Percentiles rank a stretch among this genome's conserved stretches.
Evolutionary conservation across 164 flowering plant species (phyloP).

Genomic region (Platanus orientalis): DNA sequence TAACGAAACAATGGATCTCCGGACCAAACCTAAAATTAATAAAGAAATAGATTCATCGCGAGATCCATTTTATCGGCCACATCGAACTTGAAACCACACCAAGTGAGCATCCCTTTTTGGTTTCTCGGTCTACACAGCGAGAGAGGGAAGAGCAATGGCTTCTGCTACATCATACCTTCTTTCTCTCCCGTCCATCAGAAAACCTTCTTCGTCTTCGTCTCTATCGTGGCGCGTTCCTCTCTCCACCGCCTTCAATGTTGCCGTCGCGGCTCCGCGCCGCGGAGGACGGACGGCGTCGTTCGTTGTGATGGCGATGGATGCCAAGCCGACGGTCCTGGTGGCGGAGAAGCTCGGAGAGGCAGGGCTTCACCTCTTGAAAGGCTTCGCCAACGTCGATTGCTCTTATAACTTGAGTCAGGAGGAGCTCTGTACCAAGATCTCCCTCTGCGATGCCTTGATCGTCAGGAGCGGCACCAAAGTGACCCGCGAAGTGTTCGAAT

Average conservation of each 20-base stretch:
- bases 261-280: constrained; percentile 17
- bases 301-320: constrained; percentile 29
- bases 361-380: constrained; percentile 55
- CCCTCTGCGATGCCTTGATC: constrained; percentile 84
- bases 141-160: constrained; percentile 38
- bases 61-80: no score
- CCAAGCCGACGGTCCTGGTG: constrained; percentile 82
- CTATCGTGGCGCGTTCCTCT: constrained; percentile 23
- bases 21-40: no score
- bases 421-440: constrained; percentile 87
- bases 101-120: no score
- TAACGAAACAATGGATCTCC: no score
- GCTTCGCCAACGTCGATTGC: constrained; percentile 78
- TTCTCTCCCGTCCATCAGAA: constrained; percentile 19
- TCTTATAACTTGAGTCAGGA: constrained; percentile 66
- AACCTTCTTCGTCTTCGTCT: constrained; percentile 9
- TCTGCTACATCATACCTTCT: constrained; percentile 24
- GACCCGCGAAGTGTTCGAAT: constrained; percentile 70
- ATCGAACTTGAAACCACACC: no score
- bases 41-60: no score
- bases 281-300: constrained; percentile 11
- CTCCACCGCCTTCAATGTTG: constrained; percentile 17
- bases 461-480: constrained; percentile 91
- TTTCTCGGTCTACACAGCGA: no score
- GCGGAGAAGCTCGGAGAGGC: constrained; percentile 86